phyloP scores from a whole-genome alignment of 2,329 filamentous ascomycete genomes.

The Lizonia empirigonia region DNA sequence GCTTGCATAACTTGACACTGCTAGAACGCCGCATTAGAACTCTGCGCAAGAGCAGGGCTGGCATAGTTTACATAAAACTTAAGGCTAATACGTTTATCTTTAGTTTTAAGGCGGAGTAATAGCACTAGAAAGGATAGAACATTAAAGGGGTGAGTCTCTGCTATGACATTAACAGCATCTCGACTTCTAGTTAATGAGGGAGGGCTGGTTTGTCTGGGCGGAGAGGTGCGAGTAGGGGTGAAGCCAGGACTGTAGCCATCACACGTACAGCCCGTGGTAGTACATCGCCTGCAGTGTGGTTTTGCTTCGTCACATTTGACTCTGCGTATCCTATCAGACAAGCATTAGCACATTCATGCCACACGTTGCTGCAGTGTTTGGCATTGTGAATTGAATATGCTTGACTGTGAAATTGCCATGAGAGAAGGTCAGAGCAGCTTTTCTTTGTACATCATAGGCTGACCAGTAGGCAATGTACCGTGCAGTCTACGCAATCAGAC shows the following conservation, averaged over 20 bases:
- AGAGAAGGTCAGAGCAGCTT: too few relatives aligned
- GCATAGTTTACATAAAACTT: conserved; percentile 39
- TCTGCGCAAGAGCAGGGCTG: conserved; percentile 33
- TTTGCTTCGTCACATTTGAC: conserved; percentile 45
- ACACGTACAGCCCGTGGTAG: conserved; percentile 41
- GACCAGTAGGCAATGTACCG: too few relatives aligned
- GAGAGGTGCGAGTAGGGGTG: background rate
- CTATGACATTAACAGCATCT: background rate
- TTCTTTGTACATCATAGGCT: too few relatives aligned
- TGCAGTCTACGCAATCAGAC: too few relatives aligned
- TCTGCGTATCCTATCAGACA: conserved; percentile 33
- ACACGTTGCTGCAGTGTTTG: background rate
- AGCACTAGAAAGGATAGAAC: conserved; percentile 20
- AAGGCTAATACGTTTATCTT: conserved; percentile 35
- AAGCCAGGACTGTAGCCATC: conserved; percentile 34
- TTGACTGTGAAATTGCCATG: too few relatives aligned
- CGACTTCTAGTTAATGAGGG: background rate
- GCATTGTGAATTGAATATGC: background rate
- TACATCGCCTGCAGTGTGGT: conserved; percentile 38
- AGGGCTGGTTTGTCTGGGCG: background rate
- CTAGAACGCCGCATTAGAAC: conserved; percentile 42
- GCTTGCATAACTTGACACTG: conserved; percentile 40
- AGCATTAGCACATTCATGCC: conserved; percentile 1
- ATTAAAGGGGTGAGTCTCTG: background rate
- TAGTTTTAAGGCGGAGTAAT: conserved; percentile 26